Base-by-base conservation (phyloP, 306 rosid species). In the Styphnolobium japonicum region DNA sequence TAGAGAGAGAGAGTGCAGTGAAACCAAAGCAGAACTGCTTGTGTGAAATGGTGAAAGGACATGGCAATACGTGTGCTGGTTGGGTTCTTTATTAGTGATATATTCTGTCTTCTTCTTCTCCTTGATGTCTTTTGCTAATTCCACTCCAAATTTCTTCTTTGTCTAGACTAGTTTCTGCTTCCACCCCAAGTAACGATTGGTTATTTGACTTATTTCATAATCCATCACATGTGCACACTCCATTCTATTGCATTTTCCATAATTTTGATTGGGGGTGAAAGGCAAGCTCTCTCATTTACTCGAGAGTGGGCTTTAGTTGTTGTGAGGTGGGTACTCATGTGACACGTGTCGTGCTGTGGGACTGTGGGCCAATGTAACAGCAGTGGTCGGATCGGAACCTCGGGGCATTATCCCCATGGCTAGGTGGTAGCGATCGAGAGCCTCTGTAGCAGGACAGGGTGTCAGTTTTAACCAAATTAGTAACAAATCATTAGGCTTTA, bases 41-140 rank as follows among this genome's bases (percentile, higher is more conserved):
- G 85, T 87, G 88, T 73, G 73, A 78, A 64, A 67, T 48, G 84
- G 84, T 73, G 79, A 67, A 89, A 83, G 87, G 81, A 79, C 73
- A 75, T 48, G 51, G 85, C 80, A 67, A 29, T 82, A 69, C 64
- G 81, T 81, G 86, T 76, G 68, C 49, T 69, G 56, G 14, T 16
- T 67, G 45, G 21, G 51, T 16, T 45, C 51, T 27, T 27, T 51
- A 3, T 49, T 76, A 21, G 62, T 7, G 70, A 21, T n/a, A n/a
- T n/a, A n/a, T n/a, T 33, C 49, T 74, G 31, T 75, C 21, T 79
- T 74, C 39, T 52, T 65, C 49, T 33, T 15, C n/a, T 15, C n/a
- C 12, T 42, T 29, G 0, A 12, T 57, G 18, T 55, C 60, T 45
- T 49, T 48, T 33, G 67, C 43, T 83, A 53, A 33, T 58, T 25